Conservation (phyloP, 1,284 basidiomycete species). For the Ganoderma resinaceum region DNA sequence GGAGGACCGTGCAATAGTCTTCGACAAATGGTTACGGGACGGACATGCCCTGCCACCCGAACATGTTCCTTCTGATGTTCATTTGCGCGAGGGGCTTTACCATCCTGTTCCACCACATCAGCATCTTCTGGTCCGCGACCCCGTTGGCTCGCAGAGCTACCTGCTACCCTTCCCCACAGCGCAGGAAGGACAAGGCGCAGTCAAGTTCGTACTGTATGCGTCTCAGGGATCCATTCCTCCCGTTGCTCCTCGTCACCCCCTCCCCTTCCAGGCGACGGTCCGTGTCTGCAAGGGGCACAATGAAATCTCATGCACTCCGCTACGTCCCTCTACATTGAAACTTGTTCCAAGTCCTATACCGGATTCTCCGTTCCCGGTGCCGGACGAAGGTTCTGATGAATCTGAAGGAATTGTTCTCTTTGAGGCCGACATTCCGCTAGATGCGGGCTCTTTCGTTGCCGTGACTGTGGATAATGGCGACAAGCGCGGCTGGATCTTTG, state of each 20-base stretch:
- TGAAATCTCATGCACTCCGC: constrained; percentile 44
- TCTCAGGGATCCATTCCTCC: constrained; percentile 61
- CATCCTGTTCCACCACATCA: constrained; percentile 45
- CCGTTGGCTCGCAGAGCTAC: constrained; percentile 52
- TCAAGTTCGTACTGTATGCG: constrained; percentile 59
- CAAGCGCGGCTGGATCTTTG: constrained; percentile 69
- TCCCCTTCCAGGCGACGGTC: constrained; percentile 52
- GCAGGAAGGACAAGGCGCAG: constrained; percentile 15
- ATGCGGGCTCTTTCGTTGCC: constrained; percentile 51
- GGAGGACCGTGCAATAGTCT: constrained; percentile 43
- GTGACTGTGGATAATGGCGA: constrained; percentile 58
- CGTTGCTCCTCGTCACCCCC: constrained; percentile 54
- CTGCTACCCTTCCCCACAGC: constrained; percentile 52
- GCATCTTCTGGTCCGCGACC: constrained; percentile 52
- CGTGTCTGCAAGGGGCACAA: constrained; percentile 47
- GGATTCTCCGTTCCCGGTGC: constrained; percentile 63
- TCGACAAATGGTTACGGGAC: constrained; percentile 73
- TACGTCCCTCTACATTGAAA: constrained; percentile 56
- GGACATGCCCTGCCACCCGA: constrained; percentile 52
- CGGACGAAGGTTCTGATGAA: constrained; percentile 73
- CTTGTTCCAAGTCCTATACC: constrained; percentile 67
- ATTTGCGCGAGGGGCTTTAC: constrained; percentile 38
- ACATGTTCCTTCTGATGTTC: constrained; percentile 18
- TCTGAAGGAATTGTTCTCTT: constrained; percentile 75
- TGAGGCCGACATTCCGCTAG: constrained; percentile 52